A percentile compares a stretch with the other conserved stretches of the same genome.
These are phyloP conservation scores for Xylaria digitata DNA, from an alignment of 2,329 filamentous ascomycete genomes.

Conservation along the genomic window DNA sequence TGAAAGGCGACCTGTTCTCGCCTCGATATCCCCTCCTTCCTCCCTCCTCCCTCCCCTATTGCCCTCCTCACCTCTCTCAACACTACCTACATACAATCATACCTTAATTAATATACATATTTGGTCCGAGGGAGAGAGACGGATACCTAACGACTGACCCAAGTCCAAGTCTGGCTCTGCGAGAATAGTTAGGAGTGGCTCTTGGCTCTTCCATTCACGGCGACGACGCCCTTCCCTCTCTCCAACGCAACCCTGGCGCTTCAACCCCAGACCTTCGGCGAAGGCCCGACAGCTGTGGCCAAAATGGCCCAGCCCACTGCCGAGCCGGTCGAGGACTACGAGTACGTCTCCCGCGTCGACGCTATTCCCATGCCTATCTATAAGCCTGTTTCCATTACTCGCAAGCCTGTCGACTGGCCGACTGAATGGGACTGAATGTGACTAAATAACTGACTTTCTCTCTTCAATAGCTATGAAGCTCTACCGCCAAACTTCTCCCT, in stretches of 20 bases:
- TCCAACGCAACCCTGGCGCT: constrained; percentile 70
- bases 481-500: constrained; percentile 95
- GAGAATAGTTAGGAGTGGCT: constrained; percentile 9
- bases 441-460: not conserved
- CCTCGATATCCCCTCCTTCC: not conserved
- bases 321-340: constrained; percentile 73
- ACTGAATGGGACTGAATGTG: not conserved
- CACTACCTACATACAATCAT: too few relatives aligned
- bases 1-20: not conserved
- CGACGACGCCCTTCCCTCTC: constrained; percentile 27
- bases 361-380: not conserved
- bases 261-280: constrained; percentile 69
- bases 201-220: constrained; percentile 26
- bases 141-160: not conserved
- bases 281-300: constrained; percentile 74
- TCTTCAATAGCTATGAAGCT: constrained; percentile 78
- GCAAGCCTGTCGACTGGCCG: not conserved
- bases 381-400: not conserved
- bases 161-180: not conserved
- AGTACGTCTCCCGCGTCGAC: constrained; percentile 60
- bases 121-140: not conserved
- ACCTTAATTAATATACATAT: not conserved
- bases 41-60: not conserved
- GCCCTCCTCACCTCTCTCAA: not conserved
- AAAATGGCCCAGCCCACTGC: constrained; percentile 75